Evolutionary conservation across 768 basidiomycete genomes (phyloP), one percentile per base, ranked within the genome.

Genomic region (Dentipellis sp.): DNA sequence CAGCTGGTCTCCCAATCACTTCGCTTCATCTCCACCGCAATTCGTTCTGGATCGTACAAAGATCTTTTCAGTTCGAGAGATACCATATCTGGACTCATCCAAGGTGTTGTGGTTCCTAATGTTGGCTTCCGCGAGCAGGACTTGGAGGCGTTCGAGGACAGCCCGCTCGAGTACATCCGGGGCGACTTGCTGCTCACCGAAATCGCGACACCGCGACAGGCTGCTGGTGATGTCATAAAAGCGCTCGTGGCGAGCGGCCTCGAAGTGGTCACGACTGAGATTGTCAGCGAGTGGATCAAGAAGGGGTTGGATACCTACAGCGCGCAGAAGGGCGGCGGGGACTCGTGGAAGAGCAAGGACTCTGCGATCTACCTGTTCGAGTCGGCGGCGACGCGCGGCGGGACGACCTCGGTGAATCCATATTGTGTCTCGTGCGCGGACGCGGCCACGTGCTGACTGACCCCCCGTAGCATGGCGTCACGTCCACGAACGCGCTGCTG

Each of bases 141-240:
- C 55, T 78, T 91, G 51, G 97, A 99, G 64, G 86, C 93, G 68
- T 98, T 99, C 64, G 94, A 97, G 70, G 97, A 98, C 58, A 94
- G 97, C 62, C 94, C 97, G 0, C 79, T 95, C 39, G 95, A 98
- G 66, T 98, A 88, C 67, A 90, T 97, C 62, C 68, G 66, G 14
- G 56, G 72, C 56, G 61, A 62, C 21, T 38, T 60, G 65, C 60
- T 80, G 58, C 57, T 80, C 23, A 72, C 80, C 54, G 94, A 94
- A 63, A 79, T 81, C 29, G 83, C 88, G 45, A 98, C 94, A 0
- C 82, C 94, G 34, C 77, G 95, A 40, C 92, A 97, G 64, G 89
- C 95, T 2, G 95, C 94, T 0, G 93, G 89, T 0, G 95, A 99
- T 64, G 91, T 98, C n/a, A 80, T 97, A 2, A 89, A 93, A 55